A percentile compares a stretch with the other conserved stretches of the same genome.
These are phyloP conservation scores for Sugiyamaella smithiae DNA, from an alignment of 805 yeast genomes.

Conservation along the genomic window DNA sequence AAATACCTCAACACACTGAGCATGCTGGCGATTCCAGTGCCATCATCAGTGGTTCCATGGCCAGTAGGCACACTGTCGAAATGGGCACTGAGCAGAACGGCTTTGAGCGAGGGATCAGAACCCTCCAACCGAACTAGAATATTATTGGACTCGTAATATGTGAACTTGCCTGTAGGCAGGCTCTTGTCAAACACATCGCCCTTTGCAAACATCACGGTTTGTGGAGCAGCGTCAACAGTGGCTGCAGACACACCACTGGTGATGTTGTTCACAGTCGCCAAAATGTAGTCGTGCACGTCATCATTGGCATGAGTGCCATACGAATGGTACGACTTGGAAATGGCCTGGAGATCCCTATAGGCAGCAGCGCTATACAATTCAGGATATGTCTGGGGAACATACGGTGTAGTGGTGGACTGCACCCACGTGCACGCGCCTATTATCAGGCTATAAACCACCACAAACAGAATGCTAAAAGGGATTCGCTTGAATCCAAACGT, in stretches of 20 bases:
- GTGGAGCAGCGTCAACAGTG: slow-evolving; percentile 41
- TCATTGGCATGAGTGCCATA: slow-evolving; percentile 76
- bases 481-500: slow-evolving; percentile 25
- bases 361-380: slow-evolving; percentile 30
- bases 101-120: slow-evolving; percentile 52
- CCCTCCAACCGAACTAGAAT: slow-evolving; percentile 76
- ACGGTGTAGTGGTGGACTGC: slow-evolving; percentile 9
- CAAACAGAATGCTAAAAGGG: slow-evolving; percentile 24
- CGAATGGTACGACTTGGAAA: slow-evolving; percentile 70
- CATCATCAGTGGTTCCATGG: slow-evolving; percentile 89
- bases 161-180: slow-evolving; percentile 41
- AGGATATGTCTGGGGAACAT: slow-evolving; percentile 14
- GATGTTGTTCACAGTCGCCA: slow-evolving; percentile 41
- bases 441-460: slow-evolving; percentile 15
- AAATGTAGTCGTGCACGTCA: slow-evolving; percentile 65
- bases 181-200: slow-evolving; percentile 43
- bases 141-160: slow-evolving; percentile 82
- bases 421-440: slow-evolving; percentile 6
- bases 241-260: slow-evolving; percentile 32
- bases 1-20: slow-evolving; percentile 62
- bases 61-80: slow-evolving; percentile 87
- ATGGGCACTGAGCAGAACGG: slow-evolving; percentile 77
- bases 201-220: slow-evolving; percentile 48
- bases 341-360: slow-evolving; percentile 72
- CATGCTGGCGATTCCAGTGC: slow-evolving; percentile 81